These are phyloP conservation scores for Cylindrodendrum hubeiense DNA, from an alignment of 2,329 filamentous ascomycete genomes.

Conservation along the genomic window DNA sequence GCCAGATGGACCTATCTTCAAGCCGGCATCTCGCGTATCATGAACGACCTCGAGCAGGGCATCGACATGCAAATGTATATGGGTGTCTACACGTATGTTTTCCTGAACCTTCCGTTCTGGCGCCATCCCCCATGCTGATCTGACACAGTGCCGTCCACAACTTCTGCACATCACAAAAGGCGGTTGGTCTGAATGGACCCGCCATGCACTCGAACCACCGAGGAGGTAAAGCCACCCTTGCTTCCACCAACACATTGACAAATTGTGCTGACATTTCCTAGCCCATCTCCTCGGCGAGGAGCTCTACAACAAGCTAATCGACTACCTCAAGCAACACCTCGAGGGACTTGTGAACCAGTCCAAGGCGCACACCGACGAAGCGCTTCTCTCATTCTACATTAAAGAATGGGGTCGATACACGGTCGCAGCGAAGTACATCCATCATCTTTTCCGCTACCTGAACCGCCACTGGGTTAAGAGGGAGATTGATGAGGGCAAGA, in stretches of 20 bases:
- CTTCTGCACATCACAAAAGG: constrained; percentile 98
- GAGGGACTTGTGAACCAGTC: constrained; percentile 78
- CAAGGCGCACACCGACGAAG: constrained; percentile 87
- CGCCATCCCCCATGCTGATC: constrained; percentile 50
- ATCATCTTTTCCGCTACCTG: constrained; percentile 95
- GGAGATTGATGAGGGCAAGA: constrained; percentile 99
- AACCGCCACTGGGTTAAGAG: constrained; percentile 99
- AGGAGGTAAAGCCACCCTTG: constrained; percentile 68
- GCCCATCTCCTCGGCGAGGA: constrained; percentile 96
- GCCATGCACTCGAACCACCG: constrained; percentile 55
- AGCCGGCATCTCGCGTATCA: constrained; percentile 89
- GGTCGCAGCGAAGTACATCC: constrained; percentile 95
- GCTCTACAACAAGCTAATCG: constrained; percentile 90
- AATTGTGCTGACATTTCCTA: constrained; percentile 50
- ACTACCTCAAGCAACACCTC: constrained; percentile 86
- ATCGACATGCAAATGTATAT: constrained; percentile 98
- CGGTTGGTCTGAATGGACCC: constrained; percentile 70
- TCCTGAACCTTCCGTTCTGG: background rate
- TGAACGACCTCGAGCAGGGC: constrained; percentile 90
- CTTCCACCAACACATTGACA: background rate
- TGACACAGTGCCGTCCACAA: constrained; percentile 86
- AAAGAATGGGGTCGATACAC: constrained; percentile 97
- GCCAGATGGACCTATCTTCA: constrained; percentile 90
- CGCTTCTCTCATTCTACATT: constrained; percentile 92
- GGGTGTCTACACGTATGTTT: constrained; percentile 87